Conservation (phyloP, 805 yeast genomes). For the Cyberlindnera petersonii region DNA sequence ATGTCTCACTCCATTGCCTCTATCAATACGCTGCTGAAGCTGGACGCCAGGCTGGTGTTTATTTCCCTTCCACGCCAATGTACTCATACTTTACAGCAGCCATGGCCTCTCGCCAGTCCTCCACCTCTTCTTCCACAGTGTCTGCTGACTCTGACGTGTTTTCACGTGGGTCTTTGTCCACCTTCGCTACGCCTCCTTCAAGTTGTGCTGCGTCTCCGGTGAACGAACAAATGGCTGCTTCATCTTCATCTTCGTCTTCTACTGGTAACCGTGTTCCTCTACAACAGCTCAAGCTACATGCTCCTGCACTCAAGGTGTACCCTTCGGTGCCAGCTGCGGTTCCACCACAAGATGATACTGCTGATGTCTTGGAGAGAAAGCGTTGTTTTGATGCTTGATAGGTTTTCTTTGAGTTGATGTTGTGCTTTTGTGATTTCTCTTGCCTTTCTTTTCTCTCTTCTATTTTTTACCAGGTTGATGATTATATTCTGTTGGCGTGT, state of each 20-base stretch:
- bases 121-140: slow-evolving; percentile 11
- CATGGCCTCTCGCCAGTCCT: slow-evolving; percentile 19
- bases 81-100: slow-evolving; percentile 12
- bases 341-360: slow-evolving; percentile 2
- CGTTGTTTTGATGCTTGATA: slow-evolving; percentile 7
- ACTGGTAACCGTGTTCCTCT: slow-evolving; percentile 8
- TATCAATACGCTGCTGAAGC: slow-evolving; percentile 27
- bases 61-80: slow-evolving; percentile 23
- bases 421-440: neutral
- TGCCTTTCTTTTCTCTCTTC: no score
- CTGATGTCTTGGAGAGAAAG: slow-evolving; percentile 8
- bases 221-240: slow-evolving; percentile 5
- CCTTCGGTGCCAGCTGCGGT: slow-evolving; percentile 1
- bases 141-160: slow-evolving; percentile 16
- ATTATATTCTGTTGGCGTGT: no score
- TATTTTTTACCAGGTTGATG: no score
- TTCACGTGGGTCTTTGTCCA: slow-evolving; percentile 19
- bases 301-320: slow-evolving; percentile 2
- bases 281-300: slow-evolving; percentile 10
- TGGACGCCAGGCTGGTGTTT: slow-evolving; percentile 6
- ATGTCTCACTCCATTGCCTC: slow-evolving; percentile 12
- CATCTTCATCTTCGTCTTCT: no score
- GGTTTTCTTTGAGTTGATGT: neutral
- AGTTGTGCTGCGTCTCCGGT: slow-evolving; percentile 21
- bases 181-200: slow-evolving; percentile 19